Evolutionary conservation across 2,329 filamentous ascomycete genomes (phyloP), one percentile per base, ranked within the genome.

Genomic region (Rhynchosporium secalis): DNA sequence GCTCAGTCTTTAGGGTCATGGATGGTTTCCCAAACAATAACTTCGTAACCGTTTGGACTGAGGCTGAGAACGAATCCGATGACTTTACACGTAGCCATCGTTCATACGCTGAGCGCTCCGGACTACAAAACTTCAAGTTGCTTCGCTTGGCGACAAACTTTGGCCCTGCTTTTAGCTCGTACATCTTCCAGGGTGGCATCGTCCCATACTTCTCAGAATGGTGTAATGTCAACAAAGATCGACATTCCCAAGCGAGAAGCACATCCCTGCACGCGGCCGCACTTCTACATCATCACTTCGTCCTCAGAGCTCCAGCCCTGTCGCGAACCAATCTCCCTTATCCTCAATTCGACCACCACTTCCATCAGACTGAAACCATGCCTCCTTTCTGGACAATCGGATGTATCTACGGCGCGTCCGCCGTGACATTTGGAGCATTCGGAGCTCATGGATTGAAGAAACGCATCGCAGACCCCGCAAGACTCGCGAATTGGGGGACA

Each of bases 381-480:
- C 67, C 69, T 40, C 65, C 69, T n/a, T 85, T 85, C 77, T 88
- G 83, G 82, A 85, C 81, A 46, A 75, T 87, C 58, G 86, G 84
- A 64, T 86, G 83, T 70, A 72, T 88, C 58, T 86, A 82, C 71
- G 86, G 86, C 74, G 86, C 85, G 9, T 76, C 81, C 4, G 81
- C 82, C 71, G 86, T 89, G 55, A 78, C 78, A 15, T 73, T 88
- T 60, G 86, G 86, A 38, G 87, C 87, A 0, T 90, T 89, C 74
- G 87, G 87, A 41, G 85, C 86, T 12, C 87, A 90, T 72, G 86
- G 86, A 10, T 77, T 89, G 46, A 88, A 87, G 76, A 80, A 80
- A 63, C 77, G 78, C 66, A 84, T 88, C 70, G 71, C 80, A 9
- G 86, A 88, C 67, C 85, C 86, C 3, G 74, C 78, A 12, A 80